Evolutionary conservation across 139 green algal species (phyloP).

Genomic region (Diplosphaera chodatii): DNA sequence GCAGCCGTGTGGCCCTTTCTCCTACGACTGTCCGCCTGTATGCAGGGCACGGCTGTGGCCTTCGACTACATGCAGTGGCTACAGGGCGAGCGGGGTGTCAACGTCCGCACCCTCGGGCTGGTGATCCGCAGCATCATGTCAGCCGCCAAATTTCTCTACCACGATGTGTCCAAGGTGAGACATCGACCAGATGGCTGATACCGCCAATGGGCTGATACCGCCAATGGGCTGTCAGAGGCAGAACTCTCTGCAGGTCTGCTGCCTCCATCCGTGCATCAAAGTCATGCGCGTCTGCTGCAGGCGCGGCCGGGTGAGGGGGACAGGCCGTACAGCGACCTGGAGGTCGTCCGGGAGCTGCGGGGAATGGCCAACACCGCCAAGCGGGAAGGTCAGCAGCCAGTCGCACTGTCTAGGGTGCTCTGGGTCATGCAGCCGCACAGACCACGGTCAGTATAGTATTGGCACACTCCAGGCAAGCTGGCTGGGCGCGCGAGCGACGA

Average conservation of each 20-base stretch:
- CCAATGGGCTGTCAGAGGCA: too few species aligned
- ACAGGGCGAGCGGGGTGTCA: conserved; percentile 17
- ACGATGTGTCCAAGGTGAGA: conserved; percentile 30
- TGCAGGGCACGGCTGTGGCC: conserved; percentile 17
- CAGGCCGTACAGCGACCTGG: conserved; percentile 43
- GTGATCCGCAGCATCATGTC: conserved; percentile 23
- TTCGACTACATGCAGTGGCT: conserved; percentile 60
- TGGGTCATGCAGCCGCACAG: too few species aligned
- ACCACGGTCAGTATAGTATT: too few species aligned
- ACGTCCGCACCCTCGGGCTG: conserved; percentile 20
- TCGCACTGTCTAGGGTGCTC: too few species aligned
- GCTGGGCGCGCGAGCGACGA: conserved; percentile 20
- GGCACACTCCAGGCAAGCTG: neutral
- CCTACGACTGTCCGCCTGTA: too few species aligned
- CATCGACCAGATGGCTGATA: too few species aligned
- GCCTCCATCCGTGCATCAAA: too few species aligned
- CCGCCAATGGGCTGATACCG: too few species aligned
- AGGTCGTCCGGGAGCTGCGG: conserved; percentile 46
- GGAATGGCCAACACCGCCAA: conserved; percentile 26
- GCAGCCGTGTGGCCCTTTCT: too few species aligned
- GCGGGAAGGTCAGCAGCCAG: neutral
- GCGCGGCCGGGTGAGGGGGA: conserved; percentile 24
- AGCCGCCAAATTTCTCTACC: conserved; percentile 52
- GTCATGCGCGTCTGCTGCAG: neutral
- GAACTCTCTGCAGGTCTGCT: too few species aligned